Evolutionary conservation across 23 red algal species (phyloP).

Genomic region (Pyropia yezoensis): DNA sequence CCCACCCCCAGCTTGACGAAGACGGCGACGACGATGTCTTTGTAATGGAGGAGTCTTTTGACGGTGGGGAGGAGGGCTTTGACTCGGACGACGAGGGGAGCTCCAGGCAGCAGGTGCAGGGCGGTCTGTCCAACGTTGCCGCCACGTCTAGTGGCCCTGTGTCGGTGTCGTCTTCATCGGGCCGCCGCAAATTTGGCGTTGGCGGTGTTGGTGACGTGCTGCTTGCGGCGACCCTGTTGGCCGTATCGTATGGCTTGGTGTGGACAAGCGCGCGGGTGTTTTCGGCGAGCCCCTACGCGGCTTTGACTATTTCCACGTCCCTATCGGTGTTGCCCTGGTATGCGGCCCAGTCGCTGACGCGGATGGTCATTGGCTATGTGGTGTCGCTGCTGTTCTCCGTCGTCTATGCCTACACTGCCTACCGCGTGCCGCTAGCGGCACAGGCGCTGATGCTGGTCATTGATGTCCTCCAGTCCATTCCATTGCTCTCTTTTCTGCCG

Average conservation of each 20-base stretch:
- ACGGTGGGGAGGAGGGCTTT: no score
- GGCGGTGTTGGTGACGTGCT: conserved; percentile 9
- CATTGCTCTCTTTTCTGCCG: conserved; percentile 91
- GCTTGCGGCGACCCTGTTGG: conserved; percentile 33
- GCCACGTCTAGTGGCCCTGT: no score
- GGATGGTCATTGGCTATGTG: conserved; percentile 77
- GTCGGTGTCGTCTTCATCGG: no score
- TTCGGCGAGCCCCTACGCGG: conserved; percentile 45
- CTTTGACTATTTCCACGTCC: conserved; percentile 26
- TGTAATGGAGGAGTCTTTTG: no score
- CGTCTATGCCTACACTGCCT: conserved; percentile 82
- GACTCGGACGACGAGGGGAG: no score
- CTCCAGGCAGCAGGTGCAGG: no score
- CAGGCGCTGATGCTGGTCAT: conserved; percentile 80
- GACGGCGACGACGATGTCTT: no score
- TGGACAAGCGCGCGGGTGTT: conserved; percentile 34
- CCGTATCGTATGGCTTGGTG: conserved; percentile 43
- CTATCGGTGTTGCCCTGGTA: conserved; percentile 66
- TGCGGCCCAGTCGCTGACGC: conserved; percentile 57
- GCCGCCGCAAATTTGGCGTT: no score
- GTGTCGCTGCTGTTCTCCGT: conserved; percentile 88
- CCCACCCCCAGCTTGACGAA: no score
- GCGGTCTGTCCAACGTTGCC: no score
- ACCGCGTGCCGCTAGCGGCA: conserved; percentile 83
- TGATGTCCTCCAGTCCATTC: conserved; percentile 92